phyloP scores from a whole-genome alignment of 495 filamentous ascomycete genomes.

The Cercophora scortea region DNA sequence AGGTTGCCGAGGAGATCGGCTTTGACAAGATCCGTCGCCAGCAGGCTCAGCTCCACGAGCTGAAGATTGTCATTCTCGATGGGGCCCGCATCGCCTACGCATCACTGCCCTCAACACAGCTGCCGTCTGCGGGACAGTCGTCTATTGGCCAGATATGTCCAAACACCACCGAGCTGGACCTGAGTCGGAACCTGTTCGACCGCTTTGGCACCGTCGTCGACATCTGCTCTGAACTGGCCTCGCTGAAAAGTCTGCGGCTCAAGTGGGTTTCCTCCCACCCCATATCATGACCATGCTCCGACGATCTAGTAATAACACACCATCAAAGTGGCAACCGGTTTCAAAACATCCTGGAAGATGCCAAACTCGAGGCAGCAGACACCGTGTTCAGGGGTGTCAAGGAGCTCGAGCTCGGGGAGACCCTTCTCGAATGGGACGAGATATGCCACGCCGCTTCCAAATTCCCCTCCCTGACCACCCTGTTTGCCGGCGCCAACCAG shows the following conservation, averaged over 20 bases:
- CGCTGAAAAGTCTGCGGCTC: constrained; percentile 56
- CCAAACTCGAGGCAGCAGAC: constrained; percentile 22
- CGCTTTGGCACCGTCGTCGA: constrained; percentile 53
- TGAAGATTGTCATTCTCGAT: constrained; percentile 78
- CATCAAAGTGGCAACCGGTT: constrained; percentile 69
- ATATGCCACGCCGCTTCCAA: constrained; percentile 40
- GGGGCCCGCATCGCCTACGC: constrained; percentile 51
- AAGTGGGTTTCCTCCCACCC: constrained; percentile 46
- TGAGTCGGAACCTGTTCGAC: constrained; percentile 77
- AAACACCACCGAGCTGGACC: constrained; percentile 71
- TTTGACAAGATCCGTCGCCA: constrained; percentile 86
- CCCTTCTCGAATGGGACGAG: constrained; percentile 64
- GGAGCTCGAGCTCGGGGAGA: constrained; percentile 67
- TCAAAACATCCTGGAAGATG: constrained; percentile 29
- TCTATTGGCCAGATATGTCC: constrained; percentile 44
- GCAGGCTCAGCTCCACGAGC: constrained; percentile 66
- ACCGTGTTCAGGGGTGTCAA: constrained; percentile 48
- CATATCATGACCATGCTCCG: constrained; percentile 13
- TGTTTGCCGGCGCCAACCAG: constrained; percentile 45
- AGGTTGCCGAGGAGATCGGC: constrained; percentile 89
- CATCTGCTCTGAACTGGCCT: constrained; percentile 60
- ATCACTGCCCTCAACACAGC: constrained; percentile 18
- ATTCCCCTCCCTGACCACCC: constrained; percentile 53
- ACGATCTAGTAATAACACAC: constrained; percentile 40
- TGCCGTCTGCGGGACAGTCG: constrained; percentile 24